Evolutionary conservation across 139 green algal species (phyloP), one percentile per base, ranked within the genome.

Genomic region (Chlorokybus atmophyticus): DNA sequence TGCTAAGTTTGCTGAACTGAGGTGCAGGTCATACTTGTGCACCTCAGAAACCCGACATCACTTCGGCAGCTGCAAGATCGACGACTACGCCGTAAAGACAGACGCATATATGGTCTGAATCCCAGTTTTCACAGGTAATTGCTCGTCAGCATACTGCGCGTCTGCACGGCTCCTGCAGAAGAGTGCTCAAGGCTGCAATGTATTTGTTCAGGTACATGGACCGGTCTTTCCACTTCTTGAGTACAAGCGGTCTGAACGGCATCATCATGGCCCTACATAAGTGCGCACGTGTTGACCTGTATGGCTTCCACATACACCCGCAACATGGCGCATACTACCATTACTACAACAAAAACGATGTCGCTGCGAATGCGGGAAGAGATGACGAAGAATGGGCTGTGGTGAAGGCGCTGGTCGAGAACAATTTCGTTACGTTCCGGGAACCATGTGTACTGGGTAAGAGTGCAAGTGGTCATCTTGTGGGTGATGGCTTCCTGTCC

Each of bases 241-340:
- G 55, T 17, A 64, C 62, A 24, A 51, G 24, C 28, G 62, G 62
- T 6, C 30, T 64, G 30, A 55, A 64, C 53, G 62, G 62, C 25
- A 64, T 71, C 40, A 29, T 71, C 32, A 49, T 64, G 1, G 54
- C 54, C 42, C 30, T 65, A 55, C 52, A 64, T 8, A 24, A 27
- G 21, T 71, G 62, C 28, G 42, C 24, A 23, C 23, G 40, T 5
- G 41, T 71, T 4, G 31, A 57, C 29, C 28, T 71, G 25, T 71
- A 71, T 39, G 62, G 62, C 39, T 71, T 64, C 62, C 62, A 71
- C 25, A 49, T 68, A 24, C 10, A 17, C 55, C 4, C n/a, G 32
- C 23, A 23, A 30, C 32, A 63, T 24, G 55, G 55, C 8, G 40
- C 29, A 17, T 31, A 50, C 21, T 57, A 66, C 44, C 44, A 57